Base-by-base conservation (phyloP, 257 asterid species). In the Salvia splendens region DNA sequence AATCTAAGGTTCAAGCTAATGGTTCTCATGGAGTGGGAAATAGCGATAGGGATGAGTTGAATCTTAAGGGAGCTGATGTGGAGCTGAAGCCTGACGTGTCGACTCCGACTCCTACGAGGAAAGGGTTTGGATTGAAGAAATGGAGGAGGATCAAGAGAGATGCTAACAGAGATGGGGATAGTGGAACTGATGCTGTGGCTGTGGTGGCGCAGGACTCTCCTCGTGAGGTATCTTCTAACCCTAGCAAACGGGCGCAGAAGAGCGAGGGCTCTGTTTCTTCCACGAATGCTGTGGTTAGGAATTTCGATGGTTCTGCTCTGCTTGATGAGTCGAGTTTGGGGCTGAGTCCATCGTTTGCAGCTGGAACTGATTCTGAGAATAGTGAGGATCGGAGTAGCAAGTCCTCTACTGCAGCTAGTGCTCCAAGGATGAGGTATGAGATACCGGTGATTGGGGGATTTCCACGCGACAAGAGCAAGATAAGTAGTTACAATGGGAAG, bases 401-500 rank as follows among this genome's bases (percentile, higher is more conserved):
- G 77, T 89, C 93, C n/a, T 85, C 93, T 32, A 87, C 95, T 6
- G 93, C 89, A 50, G 97, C 91, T 5, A 91, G 92, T 70, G 82
- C 73, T 69, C 89, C 95, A 32, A 83, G 65, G 72, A 42, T 71
- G 30, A 73, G 83, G 78, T 49, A 68, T 65, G 87, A 75, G 70
- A 66, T 35, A 49, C 77, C 82, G 3, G 75, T 71, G 32, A 55
- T 40, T 36, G 63, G 30, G 49, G 86, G 81, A 47, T 68, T 67
- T 75, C 69, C 69, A 0, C 72, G 42, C 28, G 83, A 83, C 70
- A 82, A 49, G 69, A 77, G 75, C 81, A 75, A 68, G 82, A 65
- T 52, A 65, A 68, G 71, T 75, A 74, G 79, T 73, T 55, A 71
- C 73, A 79, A 85, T 73, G 86, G 80, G 46, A 84, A 84, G 73